A percentile compares a stretch with the other conserved stretches of the same genome.
Conservation (phyloP, 331 rosid genomes). For the Quercus tomentella region DNA sequence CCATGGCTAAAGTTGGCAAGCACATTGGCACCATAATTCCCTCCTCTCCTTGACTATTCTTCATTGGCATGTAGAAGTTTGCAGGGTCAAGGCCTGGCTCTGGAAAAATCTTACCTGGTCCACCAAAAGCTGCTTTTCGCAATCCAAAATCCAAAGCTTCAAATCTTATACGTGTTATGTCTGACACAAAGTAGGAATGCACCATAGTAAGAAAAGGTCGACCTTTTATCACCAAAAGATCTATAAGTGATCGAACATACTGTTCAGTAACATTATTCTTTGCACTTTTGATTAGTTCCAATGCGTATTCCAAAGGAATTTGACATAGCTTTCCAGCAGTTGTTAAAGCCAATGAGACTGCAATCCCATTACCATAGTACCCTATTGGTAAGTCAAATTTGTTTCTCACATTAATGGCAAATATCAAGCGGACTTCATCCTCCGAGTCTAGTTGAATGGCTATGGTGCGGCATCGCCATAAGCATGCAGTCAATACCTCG, state of each 20-base stretch:
- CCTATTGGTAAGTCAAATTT: background rate
- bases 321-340: background rate
- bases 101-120: too few species aligned
- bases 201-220: background rate
- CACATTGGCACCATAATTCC: too few species aligned
- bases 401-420: background rate
- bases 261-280: background rate
- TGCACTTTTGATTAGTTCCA: conserved; percentile 1
- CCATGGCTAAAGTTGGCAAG: too few species aligned
- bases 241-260: background rate
- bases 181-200: background rate
- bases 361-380: conserved; percentile 6
- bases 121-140: background rate
- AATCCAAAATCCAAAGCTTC: conserved; percentile 8
- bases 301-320: background rate
- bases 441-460: background rate
- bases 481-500: background rate
- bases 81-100: too few species aligned
- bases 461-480: background rate
- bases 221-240: background rate
- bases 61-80: too few species aligned
- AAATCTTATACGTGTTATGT: background rate
- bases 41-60: too few species aligned
- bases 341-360: background rate
- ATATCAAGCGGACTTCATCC: background rate